Conservation (phyloP, 306 rosid genomes). For the barrel medic (Medicago truncatula) region MtrunA17r5.0-ANR NC_053045.1:51072501-51073000, state of each 20-base stretch:
- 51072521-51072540: neutral
- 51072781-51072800: conserved; percentile 1
- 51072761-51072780: neutral
- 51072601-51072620: conserved; percentile 15
- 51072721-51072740: conserved; percentile 10
- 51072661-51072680: conserved; percentile 43
- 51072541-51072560: conserved; percentile 35
- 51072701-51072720: conserved; percentile 27
- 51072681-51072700: conserved; percentile 15
- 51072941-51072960: conserved; percentile 15
- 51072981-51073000: conserved; percentile 24
- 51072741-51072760: conserved; percentile 31
- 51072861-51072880: neutral
- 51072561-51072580: conserved; percentile 18
- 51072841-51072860: conserved; percentile 1
- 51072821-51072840: neutral
- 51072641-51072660: too few species aligned
- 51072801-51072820: too few species aligned
- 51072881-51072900: conserved; percentile 26
- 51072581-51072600: conserved; percentile 13
- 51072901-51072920: conserved; percentile 22
- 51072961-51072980: conserved; percentile 16
- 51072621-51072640: conserved; percentile 35
- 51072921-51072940: conserved; percentile 40
- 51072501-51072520: too few species aligned